Evolutionary conservation across 2,329 filamentous ascomycete genomes (phyloP).

Genomic region (Sarocladium brachiariae): DNA sequence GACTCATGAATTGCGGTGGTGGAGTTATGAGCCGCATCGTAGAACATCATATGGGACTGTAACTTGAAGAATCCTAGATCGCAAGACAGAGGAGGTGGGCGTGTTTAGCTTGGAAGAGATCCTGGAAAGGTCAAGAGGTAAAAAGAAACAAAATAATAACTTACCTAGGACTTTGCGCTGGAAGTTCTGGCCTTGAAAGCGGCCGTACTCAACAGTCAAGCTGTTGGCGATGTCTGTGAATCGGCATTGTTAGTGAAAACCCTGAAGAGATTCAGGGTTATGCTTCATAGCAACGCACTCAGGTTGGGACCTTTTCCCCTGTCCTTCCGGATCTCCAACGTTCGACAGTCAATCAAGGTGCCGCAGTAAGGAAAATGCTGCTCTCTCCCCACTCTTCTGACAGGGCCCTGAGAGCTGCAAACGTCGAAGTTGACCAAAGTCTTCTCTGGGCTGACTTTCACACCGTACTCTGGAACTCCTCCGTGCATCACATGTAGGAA

Average conservation of each 20-base stretch:
- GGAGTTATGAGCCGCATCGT: constrained; percentile 74
- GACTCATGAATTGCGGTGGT: constrained; percentile 63
- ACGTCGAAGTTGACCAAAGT: constrained; percentile 79
- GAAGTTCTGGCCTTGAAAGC: constrained; percentile 68
- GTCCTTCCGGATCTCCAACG: constrained; percentile 69
- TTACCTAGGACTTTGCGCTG: constrained; percentile 69
- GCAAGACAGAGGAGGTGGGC: neutral
- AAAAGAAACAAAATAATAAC: constrained; percentile 15
- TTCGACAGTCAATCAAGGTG: constrained; percentile 64
- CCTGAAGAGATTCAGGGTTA: neutral
- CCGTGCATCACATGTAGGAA: constrained; percentile 78
- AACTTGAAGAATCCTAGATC: constrained; percentile 63
- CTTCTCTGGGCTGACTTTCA: constrained; percentile 69
- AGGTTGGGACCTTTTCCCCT: constrained; percentile 33
- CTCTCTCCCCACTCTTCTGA: constrained; percentile 38
- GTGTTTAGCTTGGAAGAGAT: no score
- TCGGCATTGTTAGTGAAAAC: neutral
- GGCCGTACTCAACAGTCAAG: constrained; percentile 71
- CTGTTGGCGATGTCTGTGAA: constrained; percentile 52
- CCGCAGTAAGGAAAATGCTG: constrained; percentile 84
- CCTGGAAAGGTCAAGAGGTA: neutral
- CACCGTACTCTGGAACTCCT: constrained; percentile 73
- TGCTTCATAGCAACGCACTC: neutral
- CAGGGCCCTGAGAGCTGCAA: constrained; percentile 20
- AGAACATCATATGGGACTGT: constrained; percentile 77